Conservation (phyloP, 2,329 filamentous ascomycete genomes). For the Stromatinia cepivora region DNA sequence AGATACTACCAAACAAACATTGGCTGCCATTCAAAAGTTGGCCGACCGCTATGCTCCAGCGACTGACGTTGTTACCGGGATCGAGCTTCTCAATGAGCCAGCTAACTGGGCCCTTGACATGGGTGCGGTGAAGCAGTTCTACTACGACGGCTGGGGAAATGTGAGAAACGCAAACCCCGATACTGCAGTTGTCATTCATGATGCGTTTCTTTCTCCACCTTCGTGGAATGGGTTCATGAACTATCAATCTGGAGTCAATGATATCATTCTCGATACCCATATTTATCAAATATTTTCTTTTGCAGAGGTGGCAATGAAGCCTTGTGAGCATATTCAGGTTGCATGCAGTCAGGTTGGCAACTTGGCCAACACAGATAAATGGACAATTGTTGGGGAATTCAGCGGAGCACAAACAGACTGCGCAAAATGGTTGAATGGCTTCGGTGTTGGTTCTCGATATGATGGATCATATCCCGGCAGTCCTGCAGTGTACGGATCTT, state of each 20-base stretch:
- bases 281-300: slow-evolving; percentile 48
- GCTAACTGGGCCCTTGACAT: slow-evolving; percentile 43
- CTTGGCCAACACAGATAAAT: slow-evolving; percentile 40
- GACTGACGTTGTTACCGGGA: slow-evolving; percentile 46
- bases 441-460: slow-evolving; percentile 58
- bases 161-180: slow-evolving; percentile 48
- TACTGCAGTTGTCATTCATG: slow-evolving; percentile 56
- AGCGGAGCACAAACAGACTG: slow-evolving; percentile 47
- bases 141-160: slow-evolving; percentile 54
- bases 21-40: slow-evolving; percentile 44
- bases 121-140: slow-evolving; percentile 42
- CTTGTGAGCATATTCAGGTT: slow-evolving; percentile 44
- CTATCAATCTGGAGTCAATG: slow-evolving; percentile 38
- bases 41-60: slow-evolving; percentile 45
- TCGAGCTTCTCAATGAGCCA: slow-evolving; percentile 48
- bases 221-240: slow-evolving; percentile 64
- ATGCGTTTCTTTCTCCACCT: slow-evolving; percentile 55
- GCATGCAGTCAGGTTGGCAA: slow-evolving; percentile 44
- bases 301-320: slow-evolving; percentile 42
- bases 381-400: slow-evolving; percentile 48
- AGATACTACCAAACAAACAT: slow-evolving; percentile 43
- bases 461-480: slow-evolving; percentile 44
- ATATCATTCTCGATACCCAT: slow-evolving; percentile 47
- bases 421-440: slow-evolving; percentile 54
- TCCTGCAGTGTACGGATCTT: slow-evolving; percentile 41